These are phyloP conservation scores for Rhizopus stolonifer DNA, from an alignment of 371 early-diverging fungal genomes.

Conservation along the genomic window DNA sequence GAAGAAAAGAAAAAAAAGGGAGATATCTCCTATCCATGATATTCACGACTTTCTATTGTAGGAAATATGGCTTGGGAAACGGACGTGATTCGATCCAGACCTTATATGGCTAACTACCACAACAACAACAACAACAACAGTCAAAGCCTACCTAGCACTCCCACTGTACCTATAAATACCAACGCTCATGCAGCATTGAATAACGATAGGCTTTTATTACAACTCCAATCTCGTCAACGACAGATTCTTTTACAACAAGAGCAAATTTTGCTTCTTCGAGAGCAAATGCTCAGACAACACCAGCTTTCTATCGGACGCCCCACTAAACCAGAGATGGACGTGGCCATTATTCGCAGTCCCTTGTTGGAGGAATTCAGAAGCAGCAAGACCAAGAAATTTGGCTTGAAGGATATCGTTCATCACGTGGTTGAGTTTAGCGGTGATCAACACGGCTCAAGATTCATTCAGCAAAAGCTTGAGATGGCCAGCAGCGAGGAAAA, in stretches of 20 bases:
- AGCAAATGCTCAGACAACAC: constrained; percentile 42
- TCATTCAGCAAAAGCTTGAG: constrained; percentile 99
- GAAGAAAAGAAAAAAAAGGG: background rate
- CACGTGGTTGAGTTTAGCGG: constrained; percentile 96
- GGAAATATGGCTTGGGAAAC: background rate
- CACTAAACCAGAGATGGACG: background rate
- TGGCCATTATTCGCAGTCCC: constrained; percentile 66
- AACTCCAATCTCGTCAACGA: constrained; percentile 42
- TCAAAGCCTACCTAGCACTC: constrained; percentile 11
- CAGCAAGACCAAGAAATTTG: constrained; percentile 92
- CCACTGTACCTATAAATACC: constrained; percentile 1
- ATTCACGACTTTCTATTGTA: too few relatives aligned
- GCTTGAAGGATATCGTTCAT: constrained; percentile 89
- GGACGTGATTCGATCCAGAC: background rate
- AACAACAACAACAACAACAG: background rate
- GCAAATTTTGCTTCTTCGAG: constrained; percentile 36
- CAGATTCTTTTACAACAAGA: constrained; percentile 47
- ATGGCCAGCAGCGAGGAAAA: constrained; percentile 90
- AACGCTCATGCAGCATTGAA: constrained; percentile 3
- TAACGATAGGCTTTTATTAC: constrained; percentile 35
- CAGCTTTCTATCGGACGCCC: constrained; percentile 1
- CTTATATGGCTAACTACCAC: too few relatives aligned
- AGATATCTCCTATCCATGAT: too few relatives aligned
- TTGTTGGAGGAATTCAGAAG: constrained; percentile 92
- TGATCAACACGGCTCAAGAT: constrained; percentile 99